These are phyloP conservation scores for Aspergillus udagawae DNA, from an alignment of 2,329 filamentous ascomycete species.

Conservation along the genomic window DNA sequence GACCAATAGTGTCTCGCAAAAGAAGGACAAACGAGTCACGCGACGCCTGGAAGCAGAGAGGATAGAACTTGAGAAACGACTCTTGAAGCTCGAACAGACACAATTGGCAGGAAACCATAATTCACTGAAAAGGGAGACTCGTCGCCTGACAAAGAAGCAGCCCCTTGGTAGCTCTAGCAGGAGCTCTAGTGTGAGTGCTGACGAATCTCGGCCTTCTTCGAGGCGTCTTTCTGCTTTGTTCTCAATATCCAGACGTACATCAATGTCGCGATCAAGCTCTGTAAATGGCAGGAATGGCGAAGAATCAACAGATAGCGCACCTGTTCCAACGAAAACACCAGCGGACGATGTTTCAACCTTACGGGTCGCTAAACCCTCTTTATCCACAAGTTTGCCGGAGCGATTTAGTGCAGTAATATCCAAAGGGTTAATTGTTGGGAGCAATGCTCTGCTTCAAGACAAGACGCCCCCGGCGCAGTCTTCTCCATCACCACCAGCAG, in stretches of 20 bases:
- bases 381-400: conserved; percentile 25
- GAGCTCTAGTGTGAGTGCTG: conserved; percentile 27
- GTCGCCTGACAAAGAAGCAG: conserved; percentile 34
- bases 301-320: neutral
- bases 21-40: conserved; percentile 29
- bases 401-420: conserved; percentile 29
- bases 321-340: conserved; percentile 1
- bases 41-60: conserved; percentile 31
- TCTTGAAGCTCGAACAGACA: conserved; percentile 23
- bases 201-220: conserved; percentile 21
- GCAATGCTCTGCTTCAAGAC: conserved; percentile 15
- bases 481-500: conserved; percentile 12
- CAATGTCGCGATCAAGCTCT: conserved; percentile 26
- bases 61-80: conserved; percentile 21
- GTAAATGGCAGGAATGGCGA: conserved; percentile 15
- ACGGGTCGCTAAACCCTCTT: conserved; percentile 11
- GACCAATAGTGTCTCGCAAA: conserved; percentile 15
- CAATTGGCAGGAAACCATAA: conserved; percentile 12
- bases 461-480: conserved; percentile 8
- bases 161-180: conserved; percentile 26
- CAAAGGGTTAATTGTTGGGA: conserved; percentile 22
- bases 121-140: conserved; percentile 19
- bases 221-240: conserved; percentile 25
- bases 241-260: conserved; percentile 23
- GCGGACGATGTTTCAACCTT: conserved; percentile 4